phyloP scores from a whole-genome alignment of 169 alveolate genomes.

The Cryptosporidium ryanae region DNA sequence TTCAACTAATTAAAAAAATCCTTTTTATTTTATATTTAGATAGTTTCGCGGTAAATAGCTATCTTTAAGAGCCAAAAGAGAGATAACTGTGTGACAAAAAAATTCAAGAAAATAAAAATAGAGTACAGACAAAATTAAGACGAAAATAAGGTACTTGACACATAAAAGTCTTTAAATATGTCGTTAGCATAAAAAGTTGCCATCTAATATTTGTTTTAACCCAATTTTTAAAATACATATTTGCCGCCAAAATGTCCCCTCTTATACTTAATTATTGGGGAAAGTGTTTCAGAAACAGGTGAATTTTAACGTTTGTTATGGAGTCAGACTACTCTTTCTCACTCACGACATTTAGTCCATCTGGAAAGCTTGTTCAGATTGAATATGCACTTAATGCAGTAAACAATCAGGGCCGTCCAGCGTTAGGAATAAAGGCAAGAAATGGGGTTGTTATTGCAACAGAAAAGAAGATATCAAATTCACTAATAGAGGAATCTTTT shows the following conservation, averaged over 20 bases:
- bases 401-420: conserved; percentile 93
- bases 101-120: no score
- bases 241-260: conserved; percentile 34
- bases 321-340: conserved; percentile 92
- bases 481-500: conserved; percentile 93
- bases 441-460: conserved; percentile 97
- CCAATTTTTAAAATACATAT: not conserved
- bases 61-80: conserved; percentile 6
- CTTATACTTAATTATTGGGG: conserved; percentile 1
- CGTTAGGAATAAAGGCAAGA: conserved; percentile 94
- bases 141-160: no score
- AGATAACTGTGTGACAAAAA: conserved; percentile 3
- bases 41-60: conserved; percentile 6
- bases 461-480: conserved; percentile 91
- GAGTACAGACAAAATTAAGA: no score
- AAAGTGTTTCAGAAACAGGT: conserved; percentile 34
- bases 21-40: not conserved
- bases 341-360: conserved; percentile 94
- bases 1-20: not conserved
- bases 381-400: conserved; percentile 98
- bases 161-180: no score
- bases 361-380: conserved; percentile 97
- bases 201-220: no score
- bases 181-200: no score
- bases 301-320: conserved; percentile 79